Base-by-base conservation (phyloP, 129 eudicot genomes). In the Flaveria trinervia region DNA sequence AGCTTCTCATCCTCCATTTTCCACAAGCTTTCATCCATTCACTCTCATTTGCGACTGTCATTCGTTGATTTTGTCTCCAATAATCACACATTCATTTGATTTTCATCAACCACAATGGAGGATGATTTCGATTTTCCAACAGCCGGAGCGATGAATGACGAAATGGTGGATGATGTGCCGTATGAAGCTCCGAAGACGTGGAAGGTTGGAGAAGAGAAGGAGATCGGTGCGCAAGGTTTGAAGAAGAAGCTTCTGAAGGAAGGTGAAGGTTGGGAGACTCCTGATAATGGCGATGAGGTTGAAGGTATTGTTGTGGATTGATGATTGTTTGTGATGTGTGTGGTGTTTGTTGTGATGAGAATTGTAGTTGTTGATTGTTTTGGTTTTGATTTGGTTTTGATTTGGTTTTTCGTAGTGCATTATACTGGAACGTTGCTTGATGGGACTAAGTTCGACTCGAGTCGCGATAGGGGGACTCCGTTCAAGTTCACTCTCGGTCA, bases 191-290 rank as follows among this genome's bases (percentile, higher is more conserved):
- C 87, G 56, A 75, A 18, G 51, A 36, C 77, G 20, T 25, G 86
- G 84, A 91, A 89, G 77, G 94, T 85, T 41, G 99, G 99, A 16
- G 99, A 95, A 0, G 99, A 95, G 86, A 95, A 85, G 74, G 97
- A 88, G 89, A 95, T 95, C 85, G 97, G 92, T 0, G 72, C 39
- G 7, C 76, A 84, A 18, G 99, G 97, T 1, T 76, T 95, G 85
- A 95, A 91, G 88, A 95, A 95, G 91, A 91, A 91, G 77, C 89
- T 95, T n/a, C 62, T 95, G 1, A 95, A 91, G 68, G 92, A 89
- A 61, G 99, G 99, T 56, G 87, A 89, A 60, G 93, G 96, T 10
- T 89, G 95, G 85, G 99, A 95, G 9, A 82, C 85, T 65, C 99
- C 99, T 9, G 97, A 95, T 2, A 79, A 61, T 48, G 99, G 97